Evolutionary conservation across 108 stramenopile species (phyloP).

Genomic region (Discostella stelligeroides): DNA sequence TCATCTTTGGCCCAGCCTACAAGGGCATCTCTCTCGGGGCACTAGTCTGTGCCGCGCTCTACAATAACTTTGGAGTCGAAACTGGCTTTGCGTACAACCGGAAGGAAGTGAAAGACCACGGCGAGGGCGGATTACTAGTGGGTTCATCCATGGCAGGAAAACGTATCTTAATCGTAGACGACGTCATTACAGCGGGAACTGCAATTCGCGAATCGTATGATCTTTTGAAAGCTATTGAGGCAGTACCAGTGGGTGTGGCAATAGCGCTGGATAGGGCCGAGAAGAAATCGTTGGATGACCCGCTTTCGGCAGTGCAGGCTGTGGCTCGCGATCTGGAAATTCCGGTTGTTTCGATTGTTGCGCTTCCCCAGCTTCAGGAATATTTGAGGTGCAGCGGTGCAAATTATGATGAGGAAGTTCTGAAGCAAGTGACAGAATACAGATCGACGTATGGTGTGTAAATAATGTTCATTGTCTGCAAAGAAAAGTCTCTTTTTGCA

Average conservation of each 20-base stretch:
- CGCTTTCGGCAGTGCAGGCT: conserved; percentile 89
- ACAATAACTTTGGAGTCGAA: conserved; percentile 79
- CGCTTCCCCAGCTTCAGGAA: conserved; percentile 80
- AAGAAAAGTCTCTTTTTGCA: no score
- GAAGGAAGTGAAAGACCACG: conserved; percentile 99
- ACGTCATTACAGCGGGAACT: conserved; percentile 99
- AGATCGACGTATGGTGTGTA: conserved; percentile 62
- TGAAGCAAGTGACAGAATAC: conserved; percentile 69
- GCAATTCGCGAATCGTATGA: conserved; percentile 94
- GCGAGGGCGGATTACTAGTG: conserved; percentile 95
- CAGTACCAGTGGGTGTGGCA: conserved; percentile 87
- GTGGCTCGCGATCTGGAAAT: conserved; percentile 85
- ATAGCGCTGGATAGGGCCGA: conserved; percentile 98
- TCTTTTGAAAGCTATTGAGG: conserved; percentile 79
- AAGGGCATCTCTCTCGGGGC: conserved; percentile 99
- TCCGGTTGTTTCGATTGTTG: conserved; percentile 88
- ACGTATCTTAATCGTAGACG: conserved; percentile 95
- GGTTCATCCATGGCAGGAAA: conserved; percentile 90
- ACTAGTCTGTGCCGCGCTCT: conserved; percentile 89
- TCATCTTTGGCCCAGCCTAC: conserved; percentile 99
- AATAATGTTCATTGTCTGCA: no score
- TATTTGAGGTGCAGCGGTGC: conserved; percentile 67
- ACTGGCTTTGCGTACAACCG: conserved; percentile 96
- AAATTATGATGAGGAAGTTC: conserved; percentile 61
- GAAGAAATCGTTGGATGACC: conserved; percentile 79